Conservation (phyloP, 2,329 filamentous ascomycete genomes). For the Botrytis tulipae region DNA sequence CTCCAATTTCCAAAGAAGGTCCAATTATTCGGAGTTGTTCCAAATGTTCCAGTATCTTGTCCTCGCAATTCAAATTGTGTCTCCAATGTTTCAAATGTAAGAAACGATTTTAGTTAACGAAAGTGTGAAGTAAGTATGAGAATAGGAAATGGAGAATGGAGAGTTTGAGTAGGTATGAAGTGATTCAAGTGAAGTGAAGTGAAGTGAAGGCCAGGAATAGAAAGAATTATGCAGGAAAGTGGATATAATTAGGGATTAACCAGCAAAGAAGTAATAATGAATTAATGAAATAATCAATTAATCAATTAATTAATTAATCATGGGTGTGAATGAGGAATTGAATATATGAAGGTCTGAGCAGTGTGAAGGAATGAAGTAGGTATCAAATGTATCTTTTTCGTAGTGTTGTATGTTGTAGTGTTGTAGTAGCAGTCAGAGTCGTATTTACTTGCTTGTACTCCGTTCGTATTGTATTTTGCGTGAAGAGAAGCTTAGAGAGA, state of each 20-base stretch:
- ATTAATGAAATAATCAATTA: background rate
- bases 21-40: background rate
- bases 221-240: constrained; percentile 10
- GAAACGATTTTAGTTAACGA: constrained; percentile 1
- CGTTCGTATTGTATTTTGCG: background rate
- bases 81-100: constrained; percentile 16
- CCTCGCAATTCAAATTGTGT: background rate
- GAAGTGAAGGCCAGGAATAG: constrained; percentile 7
- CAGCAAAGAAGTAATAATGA: background rate
- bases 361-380: background rate
- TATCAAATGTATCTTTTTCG: background rate
- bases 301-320: background rate
- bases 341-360: background rate
- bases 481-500: background rate
- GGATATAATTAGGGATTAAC: constrained; percentile 1
- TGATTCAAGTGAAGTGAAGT: background rate
- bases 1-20: background rate
- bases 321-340: background rate
- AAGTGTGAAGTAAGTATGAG: background rate
- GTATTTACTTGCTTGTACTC: background rate
- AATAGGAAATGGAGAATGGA: background rate
- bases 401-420: too few species aligned
- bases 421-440: too few species aligned
- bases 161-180: background rate
- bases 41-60: background rate